Conservation (phyloP, 169 alveolate species). For the Plasmodium gaboni region DNA sequence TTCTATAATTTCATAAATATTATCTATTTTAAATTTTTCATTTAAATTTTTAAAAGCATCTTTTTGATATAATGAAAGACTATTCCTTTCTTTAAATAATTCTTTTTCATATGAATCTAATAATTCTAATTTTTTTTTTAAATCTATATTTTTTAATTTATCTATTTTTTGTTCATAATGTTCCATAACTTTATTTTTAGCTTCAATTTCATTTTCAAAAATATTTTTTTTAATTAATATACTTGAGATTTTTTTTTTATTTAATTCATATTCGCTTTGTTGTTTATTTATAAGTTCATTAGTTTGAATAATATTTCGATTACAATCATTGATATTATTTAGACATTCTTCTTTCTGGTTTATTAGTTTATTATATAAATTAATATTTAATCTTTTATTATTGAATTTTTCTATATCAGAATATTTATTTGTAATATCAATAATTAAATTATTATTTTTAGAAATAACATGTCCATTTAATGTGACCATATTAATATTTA, state of each 20-base stretch:
- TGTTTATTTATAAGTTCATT: slow-evolving; percentile 32
- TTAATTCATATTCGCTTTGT: slow-evolving; percentile 28
- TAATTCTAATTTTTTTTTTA: slow-evolving; percentile 28
- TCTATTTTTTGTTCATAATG: slow-evolving; percentile 31
- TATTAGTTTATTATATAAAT: slow-evolving; percentile 34
- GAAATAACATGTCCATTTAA: slow-evolving; percentile 52
- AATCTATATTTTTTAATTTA: slow-evolving; percentile 19
- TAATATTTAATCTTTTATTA: slow-evolving; percentile 17
- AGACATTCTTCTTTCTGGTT: slow-evolving; percentile 43
- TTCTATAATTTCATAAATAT: slow-evolving; percentile 43
- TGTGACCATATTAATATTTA: slow-evolving; percentile 50
- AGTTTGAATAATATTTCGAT: slow-evolving; percentile 25
- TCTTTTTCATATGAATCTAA: slow-evolving; percentile 23
- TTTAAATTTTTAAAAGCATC: slow-evolving; percentile 36
- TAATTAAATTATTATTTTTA: slow-evolving; percentile 44
- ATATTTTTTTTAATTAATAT: slow-evolving; percentile 22
- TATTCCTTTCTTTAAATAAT: slow-evolving; percentile 35
- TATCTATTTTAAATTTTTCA: slow-evolving; percentile 16
- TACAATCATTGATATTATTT: slow-evolving; percentile 12
- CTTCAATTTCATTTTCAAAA: slow-evolving; percentile 49
- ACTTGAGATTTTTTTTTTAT: slow-evolving; percentile 41
- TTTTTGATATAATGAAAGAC: slow-evolving; percentile 28
- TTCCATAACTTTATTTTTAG: slow-evolving; percentile 10
- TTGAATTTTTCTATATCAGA: slow-evolving; percentile 24
- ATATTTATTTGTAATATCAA: slow-evolving; percentile 28